These are phyloP conservation scores for Ailanthus altissimus DNA, from an alignment of 345 rosid genomes.

Conservation along the genomic window DNA sequence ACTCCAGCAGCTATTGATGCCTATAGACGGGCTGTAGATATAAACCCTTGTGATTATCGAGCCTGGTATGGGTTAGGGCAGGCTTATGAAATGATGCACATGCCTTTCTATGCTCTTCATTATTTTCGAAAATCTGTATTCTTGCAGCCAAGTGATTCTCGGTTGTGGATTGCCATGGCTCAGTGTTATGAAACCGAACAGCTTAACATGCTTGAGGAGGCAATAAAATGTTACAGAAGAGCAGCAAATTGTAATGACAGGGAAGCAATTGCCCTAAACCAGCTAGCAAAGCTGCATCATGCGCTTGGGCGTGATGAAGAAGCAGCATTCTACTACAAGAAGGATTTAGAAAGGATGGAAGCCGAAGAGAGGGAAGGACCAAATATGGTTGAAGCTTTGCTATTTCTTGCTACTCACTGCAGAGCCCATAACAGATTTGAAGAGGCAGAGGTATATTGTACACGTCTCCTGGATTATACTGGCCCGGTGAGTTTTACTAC, in stretches of 20 bases:
- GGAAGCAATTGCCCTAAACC: constrained; percentile 90
- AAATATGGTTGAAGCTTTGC: constrained; percentile 82
- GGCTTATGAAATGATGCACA: constrained; percentile 93
- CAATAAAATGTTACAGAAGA: constrained; percentile 88
- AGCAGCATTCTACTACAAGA: constrained; percentile 86
- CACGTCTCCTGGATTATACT: constrained; percentile 87
- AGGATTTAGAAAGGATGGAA: constrained; percentile 93
- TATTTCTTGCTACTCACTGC: constrained; percentile 78
- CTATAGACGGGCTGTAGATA: constrained; percentile 90
- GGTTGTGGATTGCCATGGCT: constrained; percentile 98
- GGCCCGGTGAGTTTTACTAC: constrained; percentile 70
- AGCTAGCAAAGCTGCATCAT: constrained; percentile 73
- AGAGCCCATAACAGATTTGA: constrained; percentile 67
- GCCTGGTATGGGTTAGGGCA: constrained; percentile 99
- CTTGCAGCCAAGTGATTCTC: constrained; percentile 88
- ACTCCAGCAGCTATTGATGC: constrained; percentile 97
- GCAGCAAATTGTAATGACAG: constrained; percentile 80
- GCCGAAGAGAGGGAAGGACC: constrained; percentile 95
- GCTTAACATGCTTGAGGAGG: constrained; percentile 89
- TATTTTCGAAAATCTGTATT: constrained; percentile 88
- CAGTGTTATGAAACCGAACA: constrained; percentile 87
- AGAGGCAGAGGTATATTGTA: constrained; percentile 93
- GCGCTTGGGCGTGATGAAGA: constrained; percentile 75
- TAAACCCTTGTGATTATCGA: constrained; percentile 82
- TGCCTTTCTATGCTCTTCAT: constrained; percentile 94